A percentile compares a stretch with the other conserved stretches of the same genome.
Conservation (phyloP, 768 basidiomycete genomes). For the Leccinum boreale region DNA sequence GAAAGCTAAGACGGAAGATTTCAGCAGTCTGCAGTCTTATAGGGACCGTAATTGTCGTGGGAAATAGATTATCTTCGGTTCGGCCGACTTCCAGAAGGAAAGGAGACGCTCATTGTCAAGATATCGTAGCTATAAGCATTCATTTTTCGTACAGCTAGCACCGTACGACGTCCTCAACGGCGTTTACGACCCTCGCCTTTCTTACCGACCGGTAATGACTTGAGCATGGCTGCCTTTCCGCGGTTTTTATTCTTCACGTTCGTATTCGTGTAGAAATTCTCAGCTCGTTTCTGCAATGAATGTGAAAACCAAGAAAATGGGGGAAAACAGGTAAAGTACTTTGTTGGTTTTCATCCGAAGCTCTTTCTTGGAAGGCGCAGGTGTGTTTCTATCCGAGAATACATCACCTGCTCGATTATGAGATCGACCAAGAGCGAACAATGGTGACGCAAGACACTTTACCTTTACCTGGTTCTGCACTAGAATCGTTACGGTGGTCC, state of each 20-base stretch:
- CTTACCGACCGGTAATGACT: slow-evolving; percentile 53
- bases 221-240: slow-evolving; percentile 57
- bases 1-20: slow-evolving; percentile 21
- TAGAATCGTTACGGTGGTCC: slow-evolving; percentile 19
- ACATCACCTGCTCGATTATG: slow-evolving; percentile 26
- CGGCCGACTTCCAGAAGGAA: background rate
- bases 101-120: background rate
- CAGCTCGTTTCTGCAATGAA: slow-evolving; percentile 67
- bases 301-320: slow-evolving; percentile 8
- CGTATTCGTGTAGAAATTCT: slow-evolving; percentile 82
- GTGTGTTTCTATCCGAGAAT: slow-evolving; percentile 34
- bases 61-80: slow-evolving; percentile 37
- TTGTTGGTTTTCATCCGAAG: slow-evolving; percentile 93
- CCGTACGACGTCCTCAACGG: slow-evolving; percentile 18
- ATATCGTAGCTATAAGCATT: slow-evolving; percentile 8
- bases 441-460: slow-evolving; percentile 11
- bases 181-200: slow-evolving; percentile 41
- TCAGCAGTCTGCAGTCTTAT: slow-evolving; percentile 19
- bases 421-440: slow-evolving; percentile 1
- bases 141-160: slow-evolving; percentile 13
- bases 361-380: slow-evolving; percentile 48
- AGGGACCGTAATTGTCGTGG: slow-evolving; percentile 22
- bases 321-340: slow-evolving; percentile 35
- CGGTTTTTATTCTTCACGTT: slow-evolving; percentile 90
- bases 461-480: slow-evolving; percentile 16